A percentile compares a stretch with the other conserved stretches of the same genome.
phyloP scores from a whole-genome alignment of 768 basidiomycete species.

The Tulasnella sp. region DNA sequence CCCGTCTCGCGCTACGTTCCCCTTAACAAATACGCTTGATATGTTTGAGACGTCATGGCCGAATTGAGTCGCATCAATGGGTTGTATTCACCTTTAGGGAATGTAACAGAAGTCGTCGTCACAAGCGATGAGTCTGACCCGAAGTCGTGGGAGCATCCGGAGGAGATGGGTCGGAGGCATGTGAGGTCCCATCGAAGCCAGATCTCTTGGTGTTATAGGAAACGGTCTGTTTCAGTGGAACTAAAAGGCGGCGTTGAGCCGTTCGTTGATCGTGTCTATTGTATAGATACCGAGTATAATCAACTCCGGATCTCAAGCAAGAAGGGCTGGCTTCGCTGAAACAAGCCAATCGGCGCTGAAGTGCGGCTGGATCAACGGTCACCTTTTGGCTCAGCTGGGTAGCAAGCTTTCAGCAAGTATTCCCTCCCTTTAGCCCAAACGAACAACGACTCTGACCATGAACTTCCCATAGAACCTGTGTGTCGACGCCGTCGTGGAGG shows the following conservation, averaged over 20 bases:
- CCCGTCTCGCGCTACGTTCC: not conserved
- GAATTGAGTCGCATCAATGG: not conserved
- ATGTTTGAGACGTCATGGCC: not conserved
- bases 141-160: not conserved
- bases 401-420: not conserved
- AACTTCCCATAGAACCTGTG: not conserved
- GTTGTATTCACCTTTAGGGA: not conserved
- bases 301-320: slow-evolving; percentile 10
- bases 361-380: too few species aligned
- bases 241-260: not conserved
- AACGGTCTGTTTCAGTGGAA: not conserved
- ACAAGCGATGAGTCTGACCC: not conserved
- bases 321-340: slow-evolving; percentile 32
- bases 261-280: not conserved
- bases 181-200: not conserved
- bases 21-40: not conserved
- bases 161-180: not conserved
- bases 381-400: too few species aligned
- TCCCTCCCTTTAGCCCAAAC: not conserved
- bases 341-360: slow-evolving; percentile 34
- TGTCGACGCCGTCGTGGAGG: not conserved
- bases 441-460: not conserved
- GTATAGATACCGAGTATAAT: not conserved
- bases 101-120: not conserved
- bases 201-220: not conserved